Base-by-base conservation (phyloP, 148 eudicot species). In the Nepenthes mirabilis region DNA sequence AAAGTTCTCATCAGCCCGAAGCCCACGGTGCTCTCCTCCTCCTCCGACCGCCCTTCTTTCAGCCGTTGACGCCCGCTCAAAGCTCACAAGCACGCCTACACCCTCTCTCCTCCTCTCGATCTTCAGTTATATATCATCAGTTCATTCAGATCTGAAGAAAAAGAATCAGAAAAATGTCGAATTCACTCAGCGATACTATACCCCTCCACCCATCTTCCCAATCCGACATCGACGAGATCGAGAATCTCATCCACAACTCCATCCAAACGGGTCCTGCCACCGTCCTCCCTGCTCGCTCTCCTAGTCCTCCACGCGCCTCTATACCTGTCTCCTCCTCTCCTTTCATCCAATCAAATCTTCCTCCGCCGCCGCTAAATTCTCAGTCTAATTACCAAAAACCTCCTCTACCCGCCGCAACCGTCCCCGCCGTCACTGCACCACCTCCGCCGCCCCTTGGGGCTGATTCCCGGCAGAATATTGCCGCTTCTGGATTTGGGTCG, bases 161-260 rank as follows among this genome's bases (percentile, higher is more conserved):
- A 2, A 6, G 2, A 11, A 49, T 49, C 9, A 36, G 54, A 37
- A 50, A 65, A 34, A 60, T 72, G 70, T 67, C 71, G 11, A 52
- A 62, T 9, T n/a, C 57, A 33, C 14, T 34, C 53, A 61, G 57
- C 66, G 74, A 74, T 66, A 69, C 77, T 9, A 74, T 74, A 33
- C 77, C 95, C 6, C 81, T 88, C 9, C 88, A 84, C 66, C 34
- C 78, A 2, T 52, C 83, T 2, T 85, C 96, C 50, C 96, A 88
- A 68, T 88, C 96, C 55, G 96, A 88, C 83, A 88, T 88, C 45
- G 96, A 88, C 77, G 96, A 88, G 79, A 85, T 88, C 79, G 96
- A 88, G 43, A 85, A 80, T 49, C 86, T 88, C 47, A 88, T 88
- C 73, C 56, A 83, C 62, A 62, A 86, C 34, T 70, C 74, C 32